Evolutionary conservation across 2,329 filamentous ascomycete species (phyloP), one percentile per base, ranked within the genome.

Genomic region (Colletotrichum sp.): DNA sequence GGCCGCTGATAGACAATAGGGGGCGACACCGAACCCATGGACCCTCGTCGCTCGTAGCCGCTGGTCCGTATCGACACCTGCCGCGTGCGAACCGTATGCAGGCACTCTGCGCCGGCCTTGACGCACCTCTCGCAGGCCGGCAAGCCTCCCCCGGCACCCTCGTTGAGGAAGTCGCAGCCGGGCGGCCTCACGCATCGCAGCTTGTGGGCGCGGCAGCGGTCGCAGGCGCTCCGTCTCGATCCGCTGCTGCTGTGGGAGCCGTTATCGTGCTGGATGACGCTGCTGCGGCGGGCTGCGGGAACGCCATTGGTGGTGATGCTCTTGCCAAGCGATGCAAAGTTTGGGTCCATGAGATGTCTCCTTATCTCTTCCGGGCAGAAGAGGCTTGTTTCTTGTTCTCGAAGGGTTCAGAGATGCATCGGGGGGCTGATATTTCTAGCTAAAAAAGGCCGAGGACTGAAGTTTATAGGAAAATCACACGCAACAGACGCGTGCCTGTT

Each of bases 71-170:
- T 39, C n/a, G 66, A 60, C 0, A 52, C 30, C 21, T 15, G 66
- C 1, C 66, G 52, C 18, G 30, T 69, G 8, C 30, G 66, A 26
- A 69, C 30, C 2, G 52, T 69, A 12, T 60, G 52, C 49, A 69
- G 66, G 16, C 66, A 69, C 66, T 69, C 66, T 8, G 52, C 30
- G 32, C 66, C 52, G 13, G 52, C 52, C 24, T 69, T 69, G 82
- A 69, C 66, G 52, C 66, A 69, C 36, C 66, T 52, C 52, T 69
- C 66, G 15, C 66, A 69, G 5, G 66, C n/a, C 15, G 32, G 66
- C 24, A 59, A 69, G 32, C n/a, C 52, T 16, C 12, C 21, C 52
- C 26, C 66, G 13, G 13, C 13, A 5, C 66, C 66, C 7, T 59
- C 52, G 8, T 8, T 21, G 6, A 60, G 30, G 16, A 39, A 69